These are phyloP conservation scores for Heliamphora exappendiculata DNA, from an alignment of 148 eudicot species.

Conservation along the genomic window DNA sequence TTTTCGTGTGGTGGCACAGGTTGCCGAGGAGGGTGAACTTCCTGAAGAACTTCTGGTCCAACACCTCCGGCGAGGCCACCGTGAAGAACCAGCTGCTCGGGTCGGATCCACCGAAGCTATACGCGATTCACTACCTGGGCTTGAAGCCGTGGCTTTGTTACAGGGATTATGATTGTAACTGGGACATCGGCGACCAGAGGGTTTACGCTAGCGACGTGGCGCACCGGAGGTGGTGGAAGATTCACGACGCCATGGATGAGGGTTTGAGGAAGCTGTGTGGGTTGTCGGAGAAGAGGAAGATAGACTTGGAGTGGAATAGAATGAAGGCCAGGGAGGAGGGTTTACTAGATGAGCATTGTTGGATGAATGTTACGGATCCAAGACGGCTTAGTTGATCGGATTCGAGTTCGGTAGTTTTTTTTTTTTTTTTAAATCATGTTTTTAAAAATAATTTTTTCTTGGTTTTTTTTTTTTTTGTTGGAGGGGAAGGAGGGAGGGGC, in stretches of 20 bases:
- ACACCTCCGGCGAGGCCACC: constrained; percentile 35
- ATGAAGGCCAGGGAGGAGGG: constrained; percentile 42
- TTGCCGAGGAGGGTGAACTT: constrained; percentile 78
- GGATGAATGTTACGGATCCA: constrained; percentile 73
- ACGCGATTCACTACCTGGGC: constrained; percentile 77
- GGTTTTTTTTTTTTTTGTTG: background rate
- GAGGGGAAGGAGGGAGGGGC: too few species aligned
- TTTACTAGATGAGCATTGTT: constrained; percentile 47
- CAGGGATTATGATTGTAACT: constrained; percentile 91
- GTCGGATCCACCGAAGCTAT: constrained; percentile 66
- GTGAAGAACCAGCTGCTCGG: constrained; percentile 65
- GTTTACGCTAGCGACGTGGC: constrained; percentile 87
- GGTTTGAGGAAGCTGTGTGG: constrained; percentile 52
- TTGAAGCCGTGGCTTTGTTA: constrained; percentile 91
- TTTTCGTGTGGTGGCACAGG: constrained; percentile 96
- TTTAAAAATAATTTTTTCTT: too few species aligned
- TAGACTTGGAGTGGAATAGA: constrained; percentile 64
- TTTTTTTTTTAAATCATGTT: background rate
- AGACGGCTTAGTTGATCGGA: constrained; percentile 22
- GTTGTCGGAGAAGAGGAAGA: constrained; percentile 44
- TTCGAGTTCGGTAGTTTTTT: background rate
- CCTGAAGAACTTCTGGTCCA: constrained; percentile 86
- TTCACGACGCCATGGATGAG: constrained; percentile 68
- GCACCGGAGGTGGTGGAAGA: constrained; percentile 74
- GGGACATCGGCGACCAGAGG: constrained; percentile 47